Conservation (phyloP, 306 rosid species). For the Citrullus colocynthis region DNA sequence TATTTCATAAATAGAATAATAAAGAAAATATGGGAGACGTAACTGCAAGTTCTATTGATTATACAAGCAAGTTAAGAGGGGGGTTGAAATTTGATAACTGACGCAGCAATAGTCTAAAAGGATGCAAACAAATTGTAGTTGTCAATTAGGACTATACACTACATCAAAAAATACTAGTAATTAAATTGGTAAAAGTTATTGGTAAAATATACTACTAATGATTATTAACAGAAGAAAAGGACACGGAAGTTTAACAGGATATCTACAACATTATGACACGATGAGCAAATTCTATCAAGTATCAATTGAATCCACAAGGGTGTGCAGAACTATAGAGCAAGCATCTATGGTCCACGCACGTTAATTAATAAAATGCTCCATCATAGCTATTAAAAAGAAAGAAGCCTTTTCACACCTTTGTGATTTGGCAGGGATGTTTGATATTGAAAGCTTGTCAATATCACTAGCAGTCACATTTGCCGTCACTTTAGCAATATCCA, state of each 20-base stretch:
- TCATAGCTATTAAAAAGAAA: conserved; percentile 2
- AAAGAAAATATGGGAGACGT: not conserved
- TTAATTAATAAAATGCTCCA: not conserved
- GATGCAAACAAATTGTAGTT: not conserved
- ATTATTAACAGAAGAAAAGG: not conserved
- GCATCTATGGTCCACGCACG: not conserved
- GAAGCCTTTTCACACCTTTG: conserved; percentile 33
- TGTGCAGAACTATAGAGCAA: not conserved
- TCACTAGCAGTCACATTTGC: conserved; percentile 67
- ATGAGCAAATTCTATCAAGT: not conserved
- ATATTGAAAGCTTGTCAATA: conserved; percentile 74
- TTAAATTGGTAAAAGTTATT: not conserved
- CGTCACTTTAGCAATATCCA: conserved; percentile 7
- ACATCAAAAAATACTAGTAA: not conserved
- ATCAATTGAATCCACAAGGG: not conserved
- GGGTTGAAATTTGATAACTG: not conserved
- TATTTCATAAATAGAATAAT: not conserved
- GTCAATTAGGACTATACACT: not conserved
- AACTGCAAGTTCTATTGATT: not conserved
- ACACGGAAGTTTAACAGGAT: not conserved
- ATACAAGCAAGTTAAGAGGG: not conserved
- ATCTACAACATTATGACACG: not conserved
- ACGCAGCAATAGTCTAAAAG: not conserved
- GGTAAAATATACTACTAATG: not conserved
- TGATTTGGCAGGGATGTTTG: conserved; percentile 43